Percentiles rank a stretch among this genome's conserved stretches.
Evolutionary conservation across 2,329 filamentous ascomycete genomes (phyloP).

Genomic region (Atkinsonella texensis): DNA sequence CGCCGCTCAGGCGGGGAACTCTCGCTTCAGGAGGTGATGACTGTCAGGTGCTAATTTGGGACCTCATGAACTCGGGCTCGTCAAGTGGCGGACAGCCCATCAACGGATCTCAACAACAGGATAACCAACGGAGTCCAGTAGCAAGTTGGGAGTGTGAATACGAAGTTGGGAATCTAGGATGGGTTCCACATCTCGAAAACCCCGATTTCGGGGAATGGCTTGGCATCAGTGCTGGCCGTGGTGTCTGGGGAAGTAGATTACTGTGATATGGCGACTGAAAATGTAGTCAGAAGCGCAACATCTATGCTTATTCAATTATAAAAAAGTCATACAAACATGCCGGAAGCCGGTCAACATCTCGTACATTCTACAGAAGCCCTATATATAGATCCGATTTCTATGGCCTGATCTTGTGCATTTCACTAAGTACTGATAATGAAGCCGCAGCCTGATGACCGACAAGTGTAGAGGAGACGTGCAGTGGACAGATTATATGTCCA

Average conservation of each 20-base stretch:
- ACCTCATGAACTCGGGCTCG: constrained; percentile 57
- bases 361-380: too few species aligned
- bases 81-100: constrained; percentile 26
- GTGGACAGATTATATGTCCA: too few species aligned
- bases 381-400: not conserved
- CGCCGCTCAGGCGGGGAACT: constrained; percentile 71
- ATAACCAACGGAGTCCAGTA: constrained; percentile 54
- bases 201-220: constrained; percentile 71
- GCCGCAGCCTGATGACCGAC: too few species aligned
- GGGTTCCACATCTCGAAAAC: constrained; percentile 62
- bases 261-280: constrained; percentile 12
- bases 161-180: constrained; percentile 74
- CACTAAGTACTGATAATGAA: too few species aligned
- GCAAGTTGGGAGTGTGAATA: constrained; percentile 79
- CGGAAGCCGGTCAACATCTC: not conserved
- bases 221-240: constrained; percentile 67
- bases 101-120: constrained; percentile 38
- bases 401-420: too few species aligned
- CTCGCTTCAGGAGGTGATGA: constrained; percentile 89
- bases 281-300: not conserved
- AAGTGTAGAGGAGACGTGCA: too few species aligned
- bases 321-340: not conserved
- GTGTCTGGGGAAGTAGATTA: constrained; percentile 62
- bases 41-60: constrained; percentile 85
- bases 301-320: not conserved